Conservation (phyloP, 352 stramenopile species). For the Globisporangium echinulatum region DNA sequence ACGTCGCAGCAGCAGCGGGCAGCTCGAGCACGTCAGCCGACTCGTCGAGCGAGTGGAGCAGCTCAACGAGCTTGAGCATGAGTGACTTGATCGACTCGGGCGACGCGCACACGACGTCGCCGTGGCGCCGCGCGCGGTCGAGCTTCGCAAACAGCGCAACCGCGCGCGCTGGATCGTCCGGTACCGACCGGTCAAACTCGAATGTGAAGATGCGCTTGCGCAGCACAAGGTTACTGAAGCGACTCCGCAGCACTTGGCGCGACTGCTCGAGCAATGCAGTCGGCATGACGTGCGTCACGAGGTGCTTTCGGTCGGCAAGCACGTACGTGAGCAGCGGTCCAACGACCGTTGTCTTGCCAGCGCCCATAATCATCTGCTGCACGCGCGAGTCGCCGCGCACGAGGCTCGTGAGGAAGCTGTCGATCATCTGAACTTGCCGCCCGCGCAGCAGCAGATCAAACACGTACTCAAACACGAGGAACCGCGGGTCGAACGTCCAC, state of each 20-base stretch:
- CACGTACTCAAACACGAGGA: constrained; percentile 99
- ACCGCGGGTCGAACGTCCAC: constrained; percentile 95
- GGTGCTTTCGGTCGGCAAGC: constrained; percentile 91
- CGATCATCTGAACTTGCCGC: constrained; percentile 98
- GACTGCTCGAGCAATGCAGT: constrained; percentile 98
- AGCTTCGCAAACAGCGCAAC: constrained; percentile 81
- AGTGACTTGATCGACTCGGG: constrained; percentile 99
- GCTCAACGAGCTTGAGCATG: constrained; percentile 97
- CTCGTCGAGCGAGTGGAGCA: constrained; percentile 88
- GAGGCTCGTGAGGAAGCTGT: constrained; percentile 95
- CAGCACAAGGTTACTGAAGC: constrained; percentile 96
- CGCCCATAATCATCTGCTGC: constrained; percentile 99
- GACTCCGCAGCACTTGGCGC: constrained; percentile 93
- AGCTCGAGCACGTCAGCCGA: constrained; percentile 67
- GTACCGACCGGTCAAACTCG: constrained; percentile 94
- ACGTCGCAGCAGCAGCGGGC: constrained; percentile 43
- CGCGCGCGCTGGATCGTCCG: constrained; percentile 57
- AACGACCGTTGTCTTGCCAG: constrained; percentile 99
- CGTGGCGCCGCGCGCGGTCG: constrained; percentile 82
- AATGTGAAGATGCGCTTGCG: constrained; percentile 99
- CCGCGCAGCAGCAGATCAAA: constrained; percentile 97
- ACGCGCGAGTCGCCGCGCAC: constrained; percentile 68
- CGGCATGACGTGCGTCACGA: constrained; percentile 98
- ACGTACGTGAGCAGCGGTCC: constrained; percentile 97
- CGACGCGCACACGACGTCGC: constrained; percentile 97